These are phyloP conservation scores for Thermomucor indicae-seudaticae DNA, from an alignment of 371 early-diverging fungal species.

Conservation along the genomic window DNA sequence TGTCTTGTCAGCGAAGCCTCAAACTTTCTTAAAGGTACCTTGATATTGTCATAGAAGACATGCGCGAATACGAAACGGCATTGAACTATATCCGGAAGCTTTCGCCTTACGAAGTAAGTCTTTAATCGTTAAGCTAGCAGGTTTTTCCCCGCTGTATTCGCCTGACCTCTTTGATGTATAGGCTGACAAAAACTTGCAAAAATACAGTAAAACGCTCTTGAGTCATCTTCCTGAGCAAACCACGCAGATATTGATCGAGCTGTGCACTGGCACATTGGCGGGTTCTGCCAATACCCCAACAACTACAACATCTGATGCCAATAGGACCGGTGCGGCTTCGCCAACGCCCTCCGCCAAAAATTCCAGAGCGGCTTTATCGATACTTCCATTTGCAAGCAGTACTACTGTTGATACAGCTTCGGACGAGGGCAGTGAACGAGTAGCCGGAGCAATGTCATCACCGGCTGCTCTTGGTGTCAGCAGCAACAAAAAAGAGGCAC, in stretches of 20 bases:
- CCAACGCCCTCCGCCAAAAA: conserved; percentile 30
- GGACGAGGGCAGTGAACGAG: background rate
- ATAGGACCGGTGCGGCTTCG: conserved; percentile 4
- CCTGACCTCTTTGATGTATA: too few species aligned
- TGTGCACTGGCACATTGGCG: conserved; percentile 57
- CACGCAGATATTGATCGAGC: conserved; percentile 73
- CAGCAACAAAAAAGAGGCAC: conserved; percentile 5
- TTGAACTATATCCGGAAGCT: conserved; percentile 66
- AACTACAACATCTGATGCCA: too few species aligned
- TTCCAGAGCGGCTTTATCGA: conserved; percentile 20
- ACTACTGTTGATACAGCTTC: background rate
- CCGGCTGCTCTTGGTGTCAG: conserved; percentile 10
- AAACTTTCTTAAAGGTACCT: conserved; percentile 20
- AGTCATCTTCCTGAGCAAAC: conserved; percentile 72
- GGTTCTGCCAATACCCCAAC: conserved; percentile 9
- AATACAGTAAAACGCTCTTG: conserved; percentile 77
- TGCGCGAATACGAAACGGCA: conserved; percentile 70
- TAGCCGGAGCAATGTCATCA: background rate
- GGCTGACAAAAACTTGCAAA: conserved; percentile 60
- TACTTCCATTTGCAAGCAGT: conserved; percentile 39
- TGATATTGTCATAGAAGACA: conserved; percentile 83
- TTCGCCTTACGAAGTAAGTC: conserved; percentile 44
- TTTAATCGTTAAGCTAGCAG: background rate
- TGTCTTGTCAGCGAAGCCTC: too few species aligned
- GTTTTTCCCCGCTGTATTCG: background rate